Conservation (phyloP, 768 basidiomycete genomes). For the Lepiota subincarnata region DNA sequence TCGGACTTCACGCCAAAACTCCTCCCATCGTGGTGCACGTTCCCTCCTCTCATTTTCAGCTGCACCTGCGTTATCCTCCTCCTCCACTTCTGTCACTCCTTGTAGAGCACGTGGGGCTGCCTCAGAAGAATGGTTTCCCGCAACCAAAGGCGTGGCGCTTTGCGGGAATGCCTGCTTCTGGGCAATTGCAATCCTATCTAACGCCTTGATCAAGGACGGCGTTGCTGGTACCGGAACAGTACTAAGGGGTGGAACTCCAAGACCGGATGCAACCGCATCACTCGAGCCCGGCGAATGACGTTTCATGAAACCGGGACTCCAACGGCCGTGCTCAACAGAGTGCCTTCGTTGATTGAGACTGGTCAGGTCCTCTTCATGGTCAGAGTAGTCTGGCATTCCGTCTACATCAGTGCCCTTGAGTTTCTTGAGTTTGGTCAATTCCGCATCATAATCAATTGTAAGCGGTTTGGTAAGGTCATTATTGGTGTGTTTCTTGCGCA, state of each 20-base stretch:
- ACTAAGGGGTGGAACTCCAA: slow-evolving; percentile 14
- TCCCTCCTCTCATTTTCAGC: slow-evolving; percentile 11
- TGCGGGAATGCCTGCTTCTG: slow-evolving; percentile 46
- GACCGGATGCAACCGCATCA: slow-evolving; percentile 1
- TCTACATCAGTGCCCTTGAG: slow-evolving; percentile 17
- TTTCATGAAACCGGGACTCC: slow-evolving; percentile 50
- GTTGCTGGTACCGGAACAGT: slow-evolving; percentile 51
- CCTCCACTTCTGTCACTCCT: not conserved
- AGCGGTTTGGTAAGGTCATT: slow-evolving; percentile 11
- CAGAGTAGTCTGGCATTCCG: slow-evolving; percentile 31
- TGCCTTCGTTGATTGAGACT: slow-evolving; percentile 6
- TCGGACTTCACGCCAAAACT: slow-evolving; percentile 32
- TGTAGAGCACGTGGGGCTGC: too few species aligned
- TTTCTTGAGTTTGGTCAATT: slow-evolving; percentile 34
- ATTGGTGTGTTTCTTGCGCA: not conserved
- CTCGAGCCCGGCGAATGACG: slow-evolving; percentile 26
- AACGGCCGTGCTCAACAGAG: slow-evolving; percentile 20
- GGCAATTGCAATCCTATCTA: slow-evolving; percentile 56
- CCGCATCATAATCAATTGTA: slow-evolving; percentile 35
- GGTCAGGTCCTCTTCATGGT: slow-evolving; percentile 36
- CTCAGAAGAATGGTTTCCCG: too few species aligned
- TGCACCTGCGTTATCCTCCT: not conserved
- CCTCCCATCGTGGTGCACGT: slow-evolving; percentile 26
- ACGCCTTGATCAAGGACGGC: slow-evolving; percentile 58
- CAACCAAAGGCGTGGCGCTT: not conserved